Evolutionary conservation across 2,329 filamentous ascomycete genomes (phyloP), one percentile per base, ranked within the genome.

Genomic region (Xylaria digitata): DNA sequence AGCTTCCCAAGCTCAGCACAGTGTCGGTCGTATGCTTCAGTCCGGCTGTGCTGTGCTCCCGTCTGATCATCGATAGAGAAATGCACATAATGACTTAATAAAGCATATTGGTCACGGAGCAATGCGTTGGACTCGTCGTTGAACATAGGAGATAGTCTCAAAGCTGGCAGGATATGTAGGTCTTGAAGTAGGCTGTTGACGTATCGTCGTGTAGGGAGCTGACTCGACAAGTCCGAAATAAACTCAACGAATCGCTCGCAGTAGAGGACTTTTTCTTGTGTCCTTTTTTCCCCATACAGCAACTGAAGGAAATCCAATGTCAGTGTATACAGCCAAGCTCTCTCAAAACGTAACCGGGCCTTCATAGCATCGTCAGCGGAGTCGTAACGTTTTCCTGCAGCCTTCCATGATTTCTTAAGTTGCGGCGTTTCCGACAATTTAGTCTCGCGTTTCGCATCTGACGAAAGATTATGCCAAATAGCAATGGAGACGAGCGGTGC

Each of bases 161-260:
- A 89, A 9, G 92, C 87, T 0, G 95, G 84, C 32, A 97, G 80
- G 23, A 97, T 80, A 76, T 98, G 94, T 52, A 98, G 82, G 76
- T 99, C 95, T 73, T 92, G 90, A 15, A 98, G 80, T 48, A 99
- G 82, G 1, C 92, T 90, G 78, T 97, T 97, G 76, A 97, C 92
- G 77, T 98, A 98, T 78, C 96, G 89, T 73, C 96, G 86, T 3
- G 96, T 99, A 0, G 96, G 96, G 54, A 98, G 83, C 78, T 99
- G 96, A 75, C 95, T 97, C 78, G 96, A 89, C 21, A 99, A 82
- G 77, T 99, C 96, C 8, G 92, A 90, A 54, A 99, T 83, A 58
- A 99, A 90, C 79, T 99, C 96, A 58, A 96, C 80, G 70, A 98
- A 95, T n/a, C 94, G 88, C 79, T 98, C 95, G 77, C 93, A 97